Percentiles rank a stretch among this genome's conserved stretches.
Evolutionary conservation across 2,329 filamentous ascomycete species (phyloP).

Genomic region (Cladosporium phlei): DNA sequence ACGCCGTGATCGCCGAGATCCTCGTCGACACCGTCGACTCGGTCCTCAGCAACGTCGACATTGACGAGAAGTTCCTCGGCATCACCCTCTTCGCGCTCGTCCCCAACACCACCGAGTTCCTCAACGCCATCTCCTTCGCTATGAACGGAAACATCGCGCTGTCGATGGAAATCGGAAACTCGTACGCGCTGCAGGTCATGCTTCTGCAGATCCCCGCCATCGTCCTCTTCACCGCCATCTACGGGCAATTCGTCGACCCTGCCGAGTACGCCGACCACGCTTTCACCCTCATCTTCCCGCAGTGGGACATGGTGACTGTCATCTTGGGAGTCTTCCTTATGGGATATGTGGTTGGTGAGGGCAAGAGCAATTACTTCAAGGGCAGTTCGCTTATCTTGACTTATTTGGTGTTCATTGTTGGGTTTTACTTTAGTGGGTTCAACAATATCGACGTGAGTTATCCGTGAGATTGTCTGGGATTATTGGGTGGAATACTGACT

Average conservation of each 20-base stretch:
- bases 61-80: slow-evolving; percentile 95
- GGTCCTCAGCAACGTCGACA: slow-evolving; percentile 82
- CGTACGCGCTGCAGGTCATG: slow-evolving; percentile 93
- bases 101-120: slow-evolving; percentile 95
- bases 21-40: slow-evolving; percentile 95
- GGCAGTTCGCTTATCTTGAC: slow-evolving; percentile 89
- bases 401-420: slow-evolving; percentile 85
- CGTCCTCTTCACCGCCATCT: slow-evolving; percentile 82
- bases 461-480: background rate
- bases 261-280: slow-evolving; percentile 56
- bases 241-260: slow-evolving; percentile 54
- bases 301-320: slow-evolving; percentile 98
- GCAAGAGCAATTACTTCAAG: slow-evolving; percentile 99
- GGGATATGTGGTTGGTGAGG: slow-evolving; percentile 96
- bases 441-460: slow-evolving; percentile 47
- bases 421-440: slow-evolving; percentile 80
- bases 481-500: slow-evolving; percentile 7
- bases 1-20: slow-evolving; percentile 96
- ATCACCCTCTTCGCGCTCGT: slow-evolving; percentile 96
- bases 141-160: slow-evolving; percentile 99
- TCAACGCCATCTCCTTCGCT: slow-evolving; percentile 98
- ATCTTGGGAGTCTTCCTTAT: slow-evolving; percentile 94
- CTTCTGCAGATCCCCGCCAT: slow-evolving; percentile 89
- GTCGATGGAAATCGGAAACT: slow-evolving; percentile 98
- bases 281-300: slow-evolving; percentile 86